These are phyloP conservation scores for Favolaschia claudopus DNA, from an alignment of 768 basidiomycete species.

Conservation along the genomic window DNA sequence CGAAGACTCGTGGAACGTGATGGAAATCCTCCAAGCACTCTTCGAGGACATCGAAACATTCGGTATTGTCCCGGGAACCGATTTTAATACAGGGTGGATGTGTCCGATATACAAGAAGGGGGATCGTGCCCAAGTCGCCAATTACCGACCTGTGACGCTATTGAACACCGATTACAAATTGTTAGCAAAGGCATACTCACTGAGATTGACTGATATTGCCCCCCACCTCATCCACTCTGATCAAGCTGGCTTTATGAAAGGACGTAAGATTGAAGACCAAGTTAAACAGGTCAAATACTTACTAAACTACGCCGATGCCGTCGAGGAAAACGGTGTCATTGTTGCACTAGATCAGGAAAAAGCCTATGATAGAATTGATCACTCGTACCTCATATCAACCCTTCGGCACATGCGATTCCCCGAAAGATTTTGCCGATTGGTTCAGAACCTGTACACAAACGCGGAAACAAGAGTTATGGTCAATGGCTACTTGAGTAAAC, in stretches of 20 bases:
- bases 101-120: slow-evolving; percentile 7
- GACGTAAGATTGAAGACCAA: slow-evolving; percentile 31
- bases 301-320: slow-evolving; percentile 18
- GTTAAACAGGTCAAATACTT: slow-evolving; percentile 24
- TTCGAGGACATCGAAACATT: not conserved
- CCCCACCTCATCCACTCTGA: no score
- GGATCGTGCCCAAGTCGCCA: no score
- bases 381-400: no score
- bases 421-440: not conserved
- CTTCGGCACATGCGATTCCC: not conserved
- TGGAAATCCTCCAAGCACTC: not conserved
- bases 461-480: no score
- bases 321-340: no score
- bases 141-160: not conserved
- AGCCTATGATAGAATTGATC: no score
- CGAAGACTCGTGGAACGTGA: no score
- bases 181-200: no score
- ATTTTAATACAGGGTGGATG: slow-evolving; percentile 2
- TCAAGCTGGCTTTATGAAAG: no score
- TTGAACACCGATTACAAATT: slow-evolving; percentile 5
- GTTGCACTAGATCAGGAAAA: no score
- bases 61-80: not conserved
- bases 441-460: not conserved
- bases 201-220: no score
- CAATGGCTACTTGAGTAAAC: not conserved